phyloP scores from a whole-genome alignment of 116 monocot species.

The Phalaenopsis hybrid region DNA sequence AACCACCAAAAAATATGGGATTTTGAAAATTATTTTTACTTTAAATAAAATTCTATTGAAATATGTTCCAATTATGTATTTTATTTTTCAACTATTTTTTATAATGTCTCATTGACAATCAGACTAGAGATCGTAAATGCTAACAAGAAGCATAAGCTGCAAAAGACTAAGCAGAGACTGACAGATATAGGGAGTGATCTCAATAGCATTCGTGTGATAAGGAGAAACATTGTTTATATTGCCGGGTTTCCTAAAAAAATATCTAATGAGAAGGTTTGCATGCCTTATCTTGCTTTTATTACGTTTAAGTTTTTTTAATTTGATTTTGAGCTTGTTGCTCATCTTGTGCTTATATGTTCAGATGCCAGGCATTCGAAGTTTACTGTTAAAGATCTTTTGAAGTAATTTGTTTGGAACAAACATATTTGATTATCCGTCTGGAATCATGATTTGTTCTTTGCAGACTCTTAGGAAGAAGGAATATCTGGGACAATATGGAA shows the following conservation, averaged over 20 bases:
- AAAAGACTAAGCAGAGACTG: conserved; percentile 15
- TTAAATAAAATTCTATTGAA: neutral
- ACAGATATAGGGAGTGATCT: conserved; percentile 16
- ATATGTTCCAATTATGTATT: neutral
- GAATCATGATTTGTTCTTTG: conserved; percentile 2
- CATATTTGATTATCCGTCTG: neutral
- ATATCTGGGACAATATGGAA: conserved; percentile 37
- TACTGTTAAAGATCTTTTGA: neutral
- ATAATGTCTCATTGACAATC: neutral
- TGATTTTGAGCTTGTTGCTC: neutral
- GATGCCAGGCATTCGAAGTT: neutral
- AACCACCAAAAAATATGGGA: neutral
- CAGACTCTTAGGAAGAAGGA: conserved; percentile 27
- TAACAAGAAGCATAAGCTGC: conserved; percentile 26
- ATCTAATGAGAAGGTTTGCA: conserved; percentile 34
- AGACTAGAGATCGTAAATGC: conserved; percentile 16
- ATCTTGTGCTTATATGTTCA: neutral
- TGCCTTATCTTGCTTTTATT: neutral
- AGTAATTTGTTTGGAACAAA: conserved; percentile 1
- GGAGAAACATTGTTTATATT: conserved; percentile 41
- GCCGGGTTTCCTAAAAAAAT: conserved; percentile 33
- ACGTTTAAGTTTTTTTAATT: neutral
- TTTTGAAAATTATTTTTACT: neutral
- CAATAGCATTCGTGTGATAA: conserved; percentile 28
- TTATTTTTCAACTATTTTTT: neutral